These are phyloP conservation scores for Saccharomycopsis olivae DNA, from an alignment of 805 yeast genomes.

Conservation along the genomic window DNA sequence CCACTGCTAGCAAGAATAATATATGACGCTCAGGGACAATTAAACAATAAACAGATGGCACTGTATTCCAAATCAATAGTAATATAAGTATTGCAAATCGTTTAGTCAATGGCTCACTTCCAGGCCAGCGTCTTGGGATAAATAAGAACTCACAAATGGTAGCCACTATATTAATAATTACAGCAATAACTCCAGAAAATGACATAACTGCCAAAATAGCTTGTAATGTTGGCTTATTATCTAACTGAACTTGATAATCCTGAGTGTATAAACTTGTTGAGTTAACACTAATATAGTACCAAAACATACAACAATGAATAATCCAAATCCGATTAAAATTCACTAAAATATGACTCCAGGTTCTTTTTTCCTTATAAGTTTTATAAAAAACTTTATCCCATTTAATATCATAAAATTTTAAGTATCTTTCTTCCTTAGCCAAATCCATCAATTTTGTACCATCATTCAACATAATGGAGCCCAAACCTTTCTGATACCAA, in stretches of 20 bases:
- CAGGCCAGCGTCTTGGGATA: slow-evolving; percentile 67
- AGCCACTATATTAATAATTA: slow-evolving; percentile 45
- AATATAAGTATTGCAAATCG: slow-evolving; percentile 35
- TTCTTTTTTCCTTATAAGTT: slow-evolving; percentile 64
- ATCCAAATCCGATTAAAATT: slow-evolving; percentile 78
- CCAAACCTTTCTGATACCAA: slow-evolving; percentile 70
- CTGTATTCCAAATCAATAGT: slow-evolving; percentile 33
- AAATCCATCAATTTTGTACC: slow-evolving; percentile 40
- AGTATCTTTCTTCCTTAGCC: slow-evolving; percentile 46
- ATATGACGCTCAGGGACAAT: too few species aligned
- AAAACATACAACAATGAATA: slow-evolving; percentile 60
- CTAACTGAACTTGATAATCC: slow-evolving; percentile 38
- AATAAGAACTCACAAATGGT: slow-evolving; percentile 46
- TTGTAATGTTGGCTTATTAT: slow-evolving; percentile 53
- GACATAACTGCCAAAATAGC: slow-evolving; percentile 49
- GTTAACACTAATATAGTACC: slow-evolving; percentile 67
- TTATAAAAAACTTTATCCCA: slow-evolving; percentile 67
- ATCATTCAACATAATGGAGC: slow-evolving; percentile 39
- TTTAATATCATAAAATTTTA: slow-evolving; percentile 38
- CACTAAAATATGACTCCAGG: slow-evolving; percentile 64
- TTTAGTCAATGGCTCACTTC: slow-evolving; percentile 47
- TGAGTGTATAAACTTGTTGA: slow-evolving; percentile 58
- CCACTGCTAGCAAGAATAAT: slow-evolving; percentile 33
- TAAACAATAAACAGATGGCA: slow-evolving; percentile 42
- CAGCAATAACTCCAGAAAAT: slow-evolving; percentile 55